Conservation (phyloP, 768 basidiomycete genomes). For the Saitozyma podzolica region DNA sequence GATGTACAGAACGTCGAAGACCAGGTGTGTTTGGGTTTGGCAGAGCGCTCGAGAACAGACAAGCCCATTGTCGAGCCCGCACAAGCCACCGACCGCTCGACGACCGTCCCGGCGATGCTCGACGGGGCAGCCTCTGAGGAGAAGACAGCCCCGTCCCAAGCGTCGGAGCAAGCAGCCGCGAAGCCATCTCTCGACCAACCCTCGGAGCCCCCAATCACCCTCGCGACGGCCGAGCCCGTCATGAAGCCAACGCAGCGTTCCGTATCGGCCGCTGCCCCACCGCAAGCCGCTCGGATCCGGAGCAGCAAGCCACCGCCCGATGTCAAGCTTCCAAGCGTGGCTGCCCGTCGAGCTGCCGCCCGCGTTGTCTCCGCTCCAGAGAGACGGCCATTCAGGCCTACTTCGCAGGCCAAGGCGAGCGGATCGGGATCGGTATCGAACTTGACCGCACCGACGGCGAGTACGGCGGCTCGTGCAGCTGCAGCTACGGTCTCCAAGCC, state of each 20-base stretch:
- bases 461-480: slow-evolving; percentile 1
- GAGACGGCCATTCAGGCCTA: slow-evolving; percentile 21
- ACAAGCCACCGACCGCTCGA: neutral
- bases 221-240: neutral
- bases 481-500: neutral
- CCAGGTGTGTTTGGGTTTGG: neutral
- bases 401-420: slow-evolving; percentile 6
- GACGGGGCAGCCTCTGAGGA: neutral
- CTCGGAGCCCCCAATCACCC: neutral
- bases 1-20: too few relatives aligned
- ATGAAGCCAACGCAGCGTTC: neutral
- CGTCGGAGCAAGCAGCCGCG: neutral
- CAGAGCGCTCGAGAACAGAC: neutral
- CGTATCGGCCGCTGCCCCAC: neutral
- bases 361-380: slow-evolving; percentile 5
- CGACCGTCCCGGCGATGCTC: neutral
- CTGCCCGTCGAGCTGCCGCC: neutral
- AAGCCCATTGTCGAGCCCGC: neutral
- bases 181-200: too few relatives aligned
- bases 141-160: neutral
- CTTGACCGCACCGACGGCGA: slow-evolving; percentile 1
- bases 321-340: slow-evolving; percentile 3
- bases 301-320: neutral
- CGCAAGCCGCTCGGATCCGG: neutral
- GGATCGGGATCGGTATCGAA: neutral